Evolutionary conservation across 2,329 filamentous ascomycete genomes (phyloP), one percentile per base, ranked within the genome.

Genomic region (Magnaporthales sp.): DNA sequence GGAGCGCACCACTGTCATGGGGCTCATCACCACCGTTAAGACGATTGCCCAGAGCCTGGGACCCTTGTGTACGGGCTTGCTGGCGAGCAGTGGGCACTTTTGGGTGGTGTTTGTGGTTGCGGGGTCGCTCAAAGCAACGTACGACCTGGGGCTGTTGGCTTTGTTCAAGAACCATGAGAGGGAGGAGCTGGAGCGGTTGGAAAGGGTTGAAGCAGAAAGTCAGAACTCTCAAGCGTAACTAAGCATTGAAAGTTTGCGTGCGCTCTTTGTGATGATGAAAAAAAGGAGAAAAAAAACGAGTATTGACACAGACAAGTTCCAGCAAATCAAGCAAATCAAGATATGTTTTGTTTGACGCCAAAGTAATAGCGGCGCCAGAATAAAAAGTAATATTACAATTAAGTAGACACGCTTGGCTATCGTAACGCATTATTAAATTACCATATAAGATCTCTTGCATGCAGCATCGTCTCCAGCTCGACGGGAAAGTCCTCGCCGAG

Each of bases 1-100:
- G 2, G 89, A 92, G 74, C 83, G 90, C 1, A 92, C 90, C 0
- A 87, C 88, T 0, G 84, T 91, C 11, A 88, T 92, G 84, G 90
- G 90, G 0, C 78, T 88, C 0, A 80, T 91, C 3, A 91, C 91
- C 69, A 85, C 89, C 0, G 84, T 89, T 30, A 91, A 90, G 76
- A 92, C 89, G 0, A 78, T 82, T 6, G 81, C 83, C 5, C 84
- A 89, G 73, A 88, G 84, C 67, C 72, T 85, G 1, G 89, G 89
- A 0, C 87, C 89, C 0, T 74, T 86, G 0, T 77, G 89, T 22
- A 90, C 89, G 0, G 90, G 90, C n/a, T 71, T 86, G 0, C 72
- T 92, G 61, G 86, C 86, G 0, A 81, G 81, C 60, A 63, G 66
- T 6, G 51, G 67, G 9, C 64, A 67, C 24, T 69, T 69, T 65